Evolutionary conservation across 495 filamentous ascomycete species (phyloP).

Genomic region (Penicillium paxilli): DNA sequence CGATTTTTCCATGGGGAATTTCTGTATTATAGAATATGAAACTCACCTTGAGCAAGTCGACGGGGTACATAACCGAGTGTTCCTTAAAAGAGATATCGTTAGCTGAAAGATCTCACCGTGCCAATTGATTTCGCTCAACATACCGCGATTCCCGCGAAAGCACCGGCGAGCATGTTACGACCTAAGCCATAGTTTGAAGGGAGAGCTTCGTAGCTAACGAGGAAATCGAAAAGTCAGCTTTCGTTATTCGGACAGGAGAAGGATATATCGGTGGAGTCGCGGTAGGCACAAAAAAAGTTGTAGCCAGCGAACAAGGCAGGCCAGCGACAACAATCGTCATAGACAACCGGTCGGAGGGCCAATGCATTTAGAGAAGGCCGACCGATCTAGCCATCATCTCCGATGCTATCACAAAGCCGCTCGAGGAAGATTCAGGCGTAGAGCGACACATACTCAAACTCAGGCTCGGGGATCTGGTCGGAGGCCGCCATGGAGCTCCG

Average conservation of each 20-base stretch:
- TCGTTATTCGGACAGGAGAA: background rate
- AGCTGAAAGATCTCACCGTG: constrained; percentile 11
- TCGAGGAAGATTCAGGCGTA: constrained; percentile 6
- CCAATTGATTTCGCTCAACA: constrained; percentile 7
- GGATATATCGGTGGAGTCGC: background rate
- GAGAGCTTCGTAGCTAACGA: constrained; percentile 64
- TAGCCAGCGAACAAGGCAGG: background rate
- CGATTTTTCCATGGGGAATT: background rate
- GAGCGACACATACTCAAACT: constrained; percentile 47
- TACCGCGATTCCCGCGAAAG: constrained; percentile 97
- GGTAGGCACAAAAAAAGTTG: background rate
- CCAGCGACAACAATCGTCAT: background rate
- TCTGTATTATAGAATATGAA: constrained; percentile 11
- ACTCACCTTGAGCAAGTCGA: constrained; percentile 95
- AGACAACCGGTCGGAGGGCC: background rate
- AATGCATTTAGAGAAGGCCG: background rate
- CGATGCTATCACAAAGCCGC: background rate
- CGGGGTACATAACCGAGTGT: constrained; percentile 97
- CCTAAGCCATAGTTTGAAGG: constrained; percentile 68
- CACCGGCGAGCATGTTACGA: constrained; percentile 87
- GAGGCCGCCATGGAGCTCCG: constrained; percentile 44
- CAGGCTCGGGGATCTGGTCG: constrained; percentile 38
- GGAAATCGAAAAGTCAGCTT: constrained; percentile 23
- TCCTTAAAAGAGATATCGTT: constrained; percentile 46
- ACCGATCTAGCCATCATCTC: background rate